Conservation (phyloP, 805 yeast species). For the Metschnikowia henanensis region DNA sequence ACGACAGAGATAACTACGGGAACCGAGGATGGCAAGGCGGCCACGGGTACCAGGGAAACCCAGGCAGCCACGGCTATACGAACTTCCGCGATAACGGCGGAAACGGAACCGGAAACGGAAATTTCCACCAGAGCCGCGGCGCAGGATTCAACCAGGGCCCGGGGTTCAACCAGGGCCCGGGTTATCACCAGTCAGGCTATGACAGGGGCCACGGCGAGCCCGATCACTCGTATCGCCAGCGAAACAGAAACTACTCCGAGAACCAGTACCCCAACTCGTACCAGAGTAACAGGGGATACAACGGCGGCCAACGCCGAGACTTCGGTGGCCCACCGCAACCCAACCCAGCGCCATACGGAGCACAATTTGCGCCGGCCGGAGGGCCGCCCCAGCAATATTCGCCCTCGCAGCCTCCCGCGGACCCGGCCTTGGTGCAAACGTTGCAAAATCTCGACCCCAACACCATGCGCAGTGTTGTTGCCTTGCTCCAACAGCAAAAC, state of each 20-base stretch:
- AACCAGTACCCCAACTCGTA: not conserved
- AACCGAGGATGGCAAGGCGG: not conserved
- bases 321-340: not conserved
- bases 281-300: conserved; percentile 2
- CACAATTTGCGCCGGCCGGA: not conserved
- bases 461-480: conserved; percentile 34
- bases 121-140: not conserved
- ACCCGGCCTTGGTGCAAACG: conserved; percentile 19
- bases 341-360: not conserved
- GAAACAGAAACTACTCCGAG: not conserved
- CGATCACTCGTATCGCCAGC: not conserved
- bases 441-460: conserved; percentile 30
- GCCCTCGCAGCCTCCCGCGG: conserved; percentile 1
- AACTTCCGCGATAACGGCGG: not conserved
- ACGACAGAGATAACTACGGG: not conserved
- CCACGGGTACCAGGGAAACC: not conserved
- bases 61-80: not conserved
- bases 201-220: not conserved
- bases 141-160: not conserved
- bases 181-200: not conserved
- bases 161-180: not conserved
- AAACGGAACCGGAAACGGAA: no score
- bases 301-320: not conserved
- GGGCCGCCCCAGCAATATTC: not conserved
- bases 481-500: conserved; percentile 23